phyloP scores from a whole-genome alignment of 2,329 filamentous ascomycete genomes.

The Thelonectria blattea region DNA sequence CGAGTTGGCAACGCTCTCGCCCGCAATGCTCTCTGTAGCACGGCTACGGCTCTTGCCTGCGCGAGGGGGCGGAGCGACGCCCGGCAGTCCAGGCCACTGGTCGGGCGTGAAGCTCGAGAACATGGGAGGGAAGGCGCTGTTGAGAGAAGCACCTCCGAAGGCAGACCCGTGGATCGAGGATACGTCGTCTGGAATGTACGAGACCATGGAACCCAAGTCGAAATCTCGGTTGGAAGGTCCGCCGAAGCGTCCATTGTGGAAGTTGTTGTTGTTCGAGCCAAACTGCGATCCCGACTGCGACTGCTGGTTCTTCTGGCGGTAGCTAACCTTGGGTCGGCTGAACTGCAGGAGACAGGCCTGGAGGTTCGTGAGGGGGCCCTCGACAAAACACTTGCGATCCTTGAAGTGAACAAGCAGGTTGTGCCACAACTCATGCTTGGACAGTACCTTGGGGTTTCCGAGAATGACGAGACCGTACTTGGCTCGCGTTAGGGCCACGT shows the following conservation, averaged over 20 bases:
- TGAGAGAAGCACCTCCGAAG: conserved; percentile 81
- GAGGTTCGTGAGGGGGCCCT: conserved; percentile 93
- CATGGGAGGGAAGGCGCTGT: conserved; percentile 83
- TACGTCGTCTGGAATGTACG: conserved; percentile 96
- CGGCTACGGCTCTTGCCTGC: conserved; percentile 71
- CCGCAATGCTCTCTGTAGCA: conserved; percentile 79
- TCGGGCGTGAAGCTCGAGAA: conserved; percentile 92
- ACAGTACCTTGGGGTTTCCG: conserved; percentile 95
- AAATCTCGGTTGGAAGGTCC: conserved; percentile 57
- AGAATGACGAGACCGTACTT: conserved; percentile 97
- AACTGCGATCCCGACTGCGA: conserved; percentile 81
- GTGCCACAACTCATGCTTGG: conserved; percentile 98
- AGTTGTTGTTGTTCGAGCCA: conserved; percentile 34
- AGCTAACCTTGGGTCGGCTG: conserved; percentile 88
- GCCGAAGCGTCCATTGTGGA: conserved; percentile 50
- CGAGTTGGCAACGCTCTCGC: conserved; percentile 90
- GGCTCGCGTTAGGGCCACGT: conserved; percentile 94
- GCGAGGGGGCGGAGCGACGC: conserved; percentile 65
- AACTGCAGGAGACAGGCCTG: conserved; percentile 96
- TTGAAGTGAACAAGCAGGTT: conserved; percentile 95
- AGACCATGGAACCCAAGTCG: conserved; percentile 87
- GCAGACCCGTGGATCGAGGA: conserved; percentile 94
- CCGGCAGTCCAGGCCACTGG: conserved; percentile 82
- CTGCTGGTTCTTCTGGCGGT: conserved; percentile 82
- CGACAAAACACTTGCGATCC: conserved; percentile 92